Base-by-base conservation (phyloP, 495 filamentous ascomycete genomes). In the Aspergillus coremiiformis region DNA sequence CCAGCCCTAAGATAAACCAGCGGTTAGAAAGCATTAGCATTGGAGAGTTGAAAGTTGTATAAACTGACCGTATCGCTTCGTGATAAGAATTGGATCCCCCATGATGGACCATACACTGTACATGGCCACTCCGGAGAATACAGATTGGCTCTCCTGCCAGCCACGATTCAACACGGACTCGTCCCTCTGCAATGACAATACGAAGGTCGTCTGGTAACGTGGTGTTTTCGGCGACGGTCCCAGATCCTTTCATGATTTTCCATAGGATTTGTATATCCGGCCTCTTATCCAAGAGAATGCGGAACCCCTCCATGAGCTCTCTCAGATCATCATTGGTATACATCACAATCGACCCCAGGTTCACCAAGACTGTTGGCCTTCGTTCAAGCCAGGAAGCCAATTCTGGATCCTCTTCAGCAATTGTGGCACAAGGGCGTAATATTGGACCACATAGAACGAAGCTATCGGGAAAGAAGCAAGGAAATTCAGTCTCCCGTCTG, bases 11-110 rank as follows among this genome's bases (percentile, higher is more conserved):
- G n/a, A 14, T 11, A 19, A 44, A 37, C 39, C n/a, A 54, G 24
- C 0, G 7, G 24, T 46, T 20, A 44, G 17, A 23, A 21, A 47
- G 15, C 20, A 27, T 20, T 15, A n/a, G 11, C 15, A 11, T 20
- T 20, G 24, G 9, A 32, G 19, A 17, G 26, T 12, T 19, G 5
- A 1, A 33, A 14, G 7, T 7, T n/a, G 6, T 14, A 41, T 11
- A 30, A 15, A 52, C 65, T 54, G 46, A 72, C 69, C 54, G 54
- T 17, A 68, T 57, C n/a, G 67, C 63, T 52, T 75, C 72, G 30
- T 70, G 52, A 24, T 69, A 75, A 3, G 72, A 72, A 44, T 73
- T 75, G 9, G 70, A 61, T 7, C 71, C 73, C 5, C 72, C 72
- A 39, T 75, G 73, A 49, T 75, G 71, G 2, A 77, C 67, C 29